These are phyloP conservation scores for Hemisphaericaspora subhashii DNA, from an alignment of 1,139 yeast species.

Conservation along the genomic window DNA sequence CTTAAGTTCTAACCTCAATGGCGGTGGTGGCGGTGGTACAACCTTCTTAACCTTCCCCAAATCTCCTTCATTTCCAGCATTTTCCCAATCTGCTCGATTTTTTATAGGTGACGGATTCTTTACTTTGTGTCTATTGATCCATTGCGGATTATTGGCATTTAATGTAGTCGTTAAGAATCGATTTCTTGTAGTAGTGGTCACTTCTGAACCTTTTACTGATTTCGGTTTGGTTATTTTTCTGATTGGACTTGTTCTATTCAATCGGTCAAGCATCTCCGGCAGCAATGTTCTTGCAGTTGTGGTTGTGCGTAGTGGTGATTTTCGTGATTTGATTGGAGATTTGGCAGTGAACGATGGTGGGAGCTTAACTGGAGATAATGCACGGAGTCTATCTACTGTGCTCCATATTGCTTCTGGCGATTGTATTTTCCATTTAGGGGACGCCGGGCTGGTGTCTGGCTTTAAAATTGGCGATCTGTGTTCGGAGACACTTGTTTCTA, in stretches of 20 bases:
- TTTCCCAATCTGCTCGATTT: slow-evolving; percentile 1
- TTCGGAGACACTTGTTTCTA: too few species aligned
- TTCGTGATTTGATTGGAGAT: neutral
- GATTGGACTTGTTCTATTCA: slow-evolving; percentile 29
- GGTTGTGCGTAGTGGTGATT: slow-evolving; percentile 5
- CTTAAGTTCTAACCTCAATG: slow-evolving; percentile 15
- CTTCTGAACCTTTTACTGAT: slow-evolving; percentile 4
- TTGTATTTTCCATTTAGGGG: neutral
- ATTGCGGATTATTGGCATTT: slow-evolving; percentile 17
- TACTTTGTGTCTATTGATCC: neutral
- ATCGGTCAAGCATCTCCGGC: slow-evolving; percentile 17
- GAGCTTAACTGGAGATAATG: slow-evolving; percentile 11
- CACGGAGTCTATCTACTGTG: slow-evolving; percentile 9
- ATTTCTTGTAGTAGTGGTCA: slow-evolving; percentile 20
- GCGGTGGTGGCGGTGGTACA: slow-evolving; percentile 2
- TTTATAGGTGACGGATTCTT: slow-evolving; percentile 3
- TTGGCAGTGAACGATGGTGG: neutral
- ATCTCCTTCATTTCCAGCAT: neutral
- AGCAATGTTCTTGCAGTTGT: slow-evolving; percentile 1
- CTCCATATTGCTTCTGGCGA: slow-evolving; percentile 8
- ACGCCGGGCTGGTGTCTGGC: neutral
- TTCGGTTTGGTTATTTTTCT: slow-evolving; percentile 15
- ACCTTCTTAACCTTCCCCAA: too few species aligned
- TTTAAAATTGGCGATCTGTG: neutral
- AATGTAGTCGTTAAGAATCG: slow-evolving; percentile 39